A percentile compares a stretch with the other conserved stretches of the same genome.
Evolutionary conservation across 2,329 filamentous ascomycete species (phyloP).

Genomic region (Dothistroma pini): DNA sequence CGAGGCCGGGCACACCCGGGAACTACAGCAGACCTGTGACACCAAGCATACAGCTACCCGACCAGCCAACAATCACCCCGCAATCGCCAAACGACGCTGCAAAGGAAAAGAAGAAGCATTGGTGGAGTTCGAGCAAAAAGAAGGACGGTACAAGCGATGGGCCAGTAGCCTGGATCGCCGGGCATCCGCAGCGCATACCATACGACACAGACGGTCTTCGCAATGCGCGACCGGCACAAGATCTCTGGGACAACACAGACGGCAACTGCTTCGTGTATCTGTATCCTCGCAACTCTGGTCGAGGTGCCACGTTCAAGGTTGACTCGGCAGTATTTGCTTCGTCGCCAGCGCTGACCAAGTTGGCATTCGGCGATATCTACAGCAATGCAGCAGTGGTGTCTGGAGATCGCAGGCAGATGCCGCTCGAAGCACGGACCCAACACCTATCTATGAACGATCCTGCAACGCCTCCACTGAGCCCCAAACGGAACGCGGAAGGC

Average conservation of each 20-base stretch:
- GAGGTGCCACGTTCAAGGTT: slow-evolving; percentile 59
- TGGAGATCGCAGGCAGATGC: slow-evolving; percentile 33
- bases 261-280: slow-evolving; percentile 63
- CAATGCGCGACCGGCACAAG: slow-evolving; percentile 52
- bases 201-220: slow-evolving; percentile 54
- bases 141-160: slow-evolving; percentile 35
- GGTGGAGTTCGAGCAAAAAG: slow-evolving; percentile 33
- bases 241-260: slow-evolving; percentile 57
- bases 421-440: slow-evolving; percentile 29
- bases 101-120: slow-evolving; percentile 32
- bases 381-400: slow-evolving; percentile 34
- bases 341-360: slow-evolving; percentile 53
- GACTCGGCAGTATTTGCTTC: slow-evolving; percentile 57
- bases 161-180: slow-evolving; percentile 56
- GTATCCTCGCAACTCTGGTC: slow-evolving; percentile 55
- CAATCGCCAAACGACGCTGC: slow-evolving; percentile 18
- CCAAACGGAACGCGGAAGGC: slow-evolving; percentile 18
- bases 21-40: slow-evolving; percentile 24
- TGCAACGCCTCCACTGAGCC: slow-evolving; percentile 30
- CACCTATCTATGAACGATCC: slow-evolving; percentile 29
- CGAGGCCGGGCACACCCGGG: slow-evolving; percentile 22
- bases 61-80: slow-evolving; percentile 14
- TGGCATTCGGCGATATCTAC: slow-evolving; percentile 54
- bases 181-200: slow-evolving; percentile 52
- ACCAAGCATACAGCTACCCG: slow-evolving; percentile 23